phyloP scores from a whole-genome alignment of 208 protist genomes.

The Tritrichomonas musculus region DNA sequence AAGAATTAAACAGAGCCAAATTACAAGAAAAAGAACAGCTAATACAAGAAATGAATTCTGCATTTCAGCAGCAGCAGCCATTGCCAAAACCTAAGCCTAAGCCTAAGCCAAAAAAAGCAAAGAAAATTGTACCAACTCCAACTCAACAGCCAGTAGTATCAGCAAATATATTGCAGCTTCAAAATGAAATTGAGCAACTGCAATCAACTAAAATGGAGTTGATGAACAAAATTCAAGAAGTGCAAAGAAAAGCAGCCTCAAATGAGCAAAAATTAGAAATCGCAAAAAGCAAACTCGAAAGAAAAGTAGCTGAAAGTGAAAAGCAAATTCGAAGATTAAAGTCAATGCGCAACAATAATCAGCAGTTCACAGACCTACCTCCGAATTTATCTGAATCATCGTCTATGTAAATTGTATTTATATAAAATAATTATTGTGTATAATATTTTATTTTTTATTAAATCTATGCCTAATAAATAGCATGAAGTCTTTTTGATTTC shows the following conservation, averaged over 20 bases:
- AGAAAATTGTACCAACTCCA: neutral
- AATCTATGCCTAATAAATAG: no score
- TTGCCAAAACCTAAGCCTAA: neutral
- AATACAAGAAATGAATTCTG: conserved; percentile 20
- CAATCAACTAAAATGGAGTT: neutral
- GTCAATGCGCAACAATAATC: no score
- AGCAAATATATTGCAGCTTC: neutral
- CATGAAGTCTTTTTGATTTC: no score
- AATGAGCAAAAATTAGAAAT: neutral
- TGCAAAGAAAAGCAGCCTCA: neutral
- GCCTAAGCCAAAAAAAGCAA: neutral
- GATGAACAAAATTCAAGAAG: neutral
- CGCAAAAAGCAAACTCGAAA: neutral
- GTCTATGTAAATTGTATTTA: no score
- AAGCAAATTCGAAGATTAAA: neutral
- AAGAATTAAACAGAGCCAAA: neutral
- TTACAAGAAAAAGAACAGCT: conserved; percentile 5
- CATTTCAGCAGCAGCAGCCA: neutral
- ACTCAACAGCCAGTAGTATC: neutral
- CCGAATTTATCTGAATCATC: no score
- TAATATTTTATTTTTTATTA: no score
- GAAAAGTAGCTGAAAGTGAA: conserved; percentile 18
- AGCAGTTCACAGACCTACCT: no score
- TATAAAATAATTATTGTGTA: no score
- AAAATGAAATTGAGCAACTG: neutral